phyloP scores from a whole-genome alignment of 768 basidiomycete genomes.

The Zangia roseola region DNA sequence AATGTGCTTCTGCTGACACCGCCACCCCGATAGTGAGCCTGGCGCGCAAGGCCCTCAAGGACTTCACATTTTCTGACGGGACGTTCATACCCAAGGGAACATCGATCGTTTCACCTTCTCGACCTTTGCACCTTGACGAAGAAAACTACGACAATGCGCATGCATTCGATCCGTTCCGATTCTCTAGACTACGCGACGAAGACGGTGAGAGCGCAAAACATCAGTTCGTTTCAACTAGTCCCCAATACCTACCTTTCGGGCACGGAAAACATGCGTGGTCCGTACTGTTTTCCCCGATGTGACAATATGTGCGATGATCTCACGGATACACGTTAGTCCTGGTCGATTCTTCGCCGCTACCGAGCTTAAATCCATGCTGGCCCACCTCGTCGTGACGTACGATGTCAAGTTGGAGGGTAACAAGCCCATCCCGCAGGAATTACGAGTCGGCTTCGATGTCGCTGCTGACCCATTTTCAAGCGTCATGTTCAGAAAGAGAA shows the following conservation, averaged over 20 bases:
- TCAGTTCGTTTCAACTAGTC: constrained; percentile 35
- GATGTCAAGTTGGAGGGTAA: too few relatives aligned
- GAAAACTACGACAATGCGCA: constrained; percentile 29
- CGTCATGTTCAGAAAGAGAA: too few relatives aligned
- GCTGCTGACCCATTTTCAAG: too few relatives aligned
- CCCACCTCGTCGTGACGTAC: too few relatives aligned
- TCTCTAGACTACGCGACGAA: constrained; percentile 36
- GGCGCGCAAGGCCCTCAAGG: constrained; percentile 15
- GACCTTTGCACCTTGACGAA: constrained; percentile 19
- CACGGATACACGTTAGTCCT: neutral
- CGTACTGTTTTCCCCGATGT: neutral
- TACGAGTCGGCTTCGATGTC: too few relatives aligned
- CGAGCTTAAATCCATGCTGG: too few relatives aligned
- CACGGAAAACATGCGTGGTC: constrained; percentile 9
- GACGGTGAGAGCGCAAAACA: constrained; percentile 33
- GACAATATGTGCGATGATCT: neutral
- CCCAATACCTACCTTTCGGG: constrained; percentile 23
- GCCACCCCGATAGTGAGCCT: constrained; percentile 22
- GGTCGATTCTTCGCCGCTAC: constrained; percentile 1
- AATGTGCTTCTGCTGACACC: neutral
- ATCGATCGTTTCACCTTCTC: constrained; percentile 21
- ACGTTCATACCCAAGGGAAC: constrained; percentile 34
- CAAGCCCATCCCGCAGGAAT: too few relatives aligned
- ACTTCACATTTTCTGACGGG: constrained; percentile 35
- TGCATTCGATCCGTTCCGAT: constrained; percentile 33